phyloP scores from a whole-genome alignment of 73 alveolate genomes.

The Tetrahymena borealis region DNA sequence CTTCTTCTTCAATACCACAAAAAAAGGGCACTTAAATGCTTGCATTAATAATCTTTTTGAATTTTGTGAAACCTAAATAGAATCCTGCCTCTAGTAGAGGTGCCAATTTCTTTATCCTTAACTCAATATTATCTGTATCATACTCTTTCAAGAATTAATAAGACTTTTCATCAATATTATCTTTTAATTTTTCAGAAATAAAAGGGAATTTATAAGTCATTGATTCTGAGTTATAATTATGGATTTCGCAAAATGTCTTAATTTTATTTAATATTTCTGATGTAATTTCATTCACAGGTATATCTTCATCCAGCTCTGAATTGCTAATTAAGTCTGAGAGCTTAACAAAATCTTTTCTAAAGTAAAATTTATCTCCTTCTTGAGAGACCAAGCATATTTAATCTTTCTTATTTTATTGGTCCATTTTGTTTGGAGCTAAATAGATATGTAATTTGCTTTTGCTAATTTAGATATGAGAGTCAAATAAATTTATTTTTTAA shows the following conservation, averaged over 20 bases:
- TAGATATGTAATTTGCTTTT: too few species aligned
- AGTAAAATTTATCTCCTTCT: not conserved
- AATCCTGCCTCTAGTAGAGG: not conserved
- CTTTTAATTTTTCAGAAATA: not conserved
- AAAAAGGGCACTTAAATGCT: not conserved
- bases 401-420: not conserved
- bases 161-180: not conserved
- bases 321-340: not conserved
- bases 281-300: not conserved
- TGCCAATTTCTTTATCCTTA: not conserved
- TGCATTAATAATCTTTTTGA: not conserved
- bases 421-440: not conserved
- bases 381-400: not conserved
- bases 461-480: too few species aligned
- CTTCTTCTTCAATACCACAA: not conserved
- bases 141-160: not conserved
- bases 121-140: not conserved
- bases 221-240: not conserved
- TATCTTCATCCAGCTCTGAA: not conserved
- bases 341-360: not conserved
- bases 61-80: not conserved
- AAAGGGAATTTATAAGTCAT: not conserved
- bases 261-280: not conserved
- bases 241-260: not conserved
- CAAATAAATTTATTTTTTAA: too few species aligned